Conservation (phyloP, 805 yeast genomes). For the Sungouiozyma ichnusensis region DNA sequence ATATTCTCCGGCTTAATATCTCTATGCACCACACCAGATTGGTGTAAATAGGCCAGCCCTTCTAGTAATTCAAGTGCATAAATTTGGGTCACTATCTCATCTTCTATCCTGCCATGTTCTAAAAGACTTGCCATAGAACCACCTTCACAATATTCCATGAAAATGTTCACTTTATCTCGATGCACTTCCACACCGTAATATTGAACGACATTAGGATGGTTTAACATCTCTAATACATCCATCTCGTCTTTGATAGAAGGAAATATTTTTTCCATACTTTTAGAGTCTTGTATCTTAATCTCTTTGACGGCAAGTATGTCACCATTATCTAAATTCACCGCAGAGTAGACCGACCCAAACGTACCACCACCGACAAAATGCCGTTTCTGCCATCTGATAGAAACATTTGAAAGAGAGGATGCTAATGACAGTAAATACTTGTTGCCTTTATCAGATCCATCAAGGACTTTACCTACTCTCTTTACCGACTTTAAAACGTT, state of each 20-base stretch:
- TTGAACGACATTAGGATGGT: constrained; percentile 94
- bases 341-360: constrained; percentile 88
- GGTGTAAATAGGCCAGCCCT: constrained; percentile 90
- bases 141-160: constrained; percentile 96
- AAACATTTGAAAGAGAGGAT: constrained; percentile 77
- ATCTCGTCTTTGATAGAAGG: constrained; percentile 91
- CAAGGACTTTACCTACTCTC: constrained; percentile 77
- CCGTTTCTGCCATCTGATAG: constrained; percentile 97
- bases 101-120: constrained; percentile 90
- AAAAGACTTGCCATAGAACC: constrained; percentile 81
- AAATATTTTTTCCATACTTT: constrained; percentile 71
- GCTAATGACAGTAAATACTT: constrained; percentile 81
- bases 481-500: constrained; percentile 26
- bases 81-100: constrained; percentile 84
- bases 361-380: constrained; percentile 90
- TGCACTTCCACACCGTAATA: constrained; percentile 97
- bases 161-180: constrained; percentile 86
- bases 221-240: constrained; percentile 90
- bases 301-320: constrained; percentile 96
- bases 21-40: constrained; percentile 87
- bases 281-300: constrained; percentile 80
- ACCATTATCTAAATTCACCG: constrained; percentile 88
- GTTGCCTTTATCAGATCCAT: constrained; percentile 76
- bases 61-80: constrained; percentile 88
- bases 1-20: constrained; percentile 96